phyloP scores from a whole-genome alignment of 768 basidiomycete genomes.

The Auricularia sp. region DNA sequence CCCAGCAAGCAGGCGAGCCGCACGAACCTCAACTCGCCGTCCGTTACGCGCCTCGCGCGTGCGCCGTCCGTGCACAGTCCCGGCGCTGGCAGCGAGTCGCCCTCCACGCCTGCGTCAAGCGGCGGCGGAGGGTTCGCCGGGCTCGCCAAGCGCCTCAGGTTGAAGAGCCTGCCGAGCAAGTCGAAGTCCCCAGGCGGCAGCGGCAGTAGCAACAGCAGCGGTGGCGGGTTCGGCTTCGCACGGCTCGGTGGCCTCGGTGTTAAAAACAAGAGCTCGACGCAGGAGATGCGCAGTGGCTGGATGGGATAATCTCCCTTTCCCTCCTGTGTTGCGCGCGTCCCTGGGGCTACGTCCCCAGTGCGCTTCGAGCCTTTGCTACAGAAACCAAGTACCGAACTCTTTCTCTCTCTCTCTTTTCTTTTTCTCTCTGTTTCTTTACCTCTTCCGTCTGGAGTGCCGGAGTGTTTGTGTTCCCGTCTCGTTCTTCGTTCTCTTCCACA shows the following conservation, averaged over 20 bases:
- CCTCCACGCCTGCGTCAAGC: neutral
- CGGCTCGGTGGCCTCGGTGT: neutral
- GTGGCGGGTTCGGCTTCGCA: neutral
- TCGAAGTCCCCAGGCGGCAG: neutral
- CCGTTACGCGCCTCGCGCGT: neutral
- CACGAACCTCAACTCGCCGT: neutral
- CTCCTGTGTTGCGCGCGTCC: neutral
- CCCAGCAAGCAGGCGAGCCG: neutral
- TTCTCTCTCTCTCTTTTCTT: too few relatives aligned
- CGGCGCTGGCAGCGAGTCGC: neutral
- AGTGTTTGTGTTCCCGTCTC: too few relatives aligned
- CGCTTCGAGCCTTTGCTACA: too few relatives aligned
- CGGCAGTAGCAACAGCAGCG: too few relatives aligned
- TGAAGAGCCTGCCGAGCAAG: neutral
- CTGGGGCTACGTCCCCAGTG: neutral
- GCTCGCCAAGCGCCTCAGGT: neutral
- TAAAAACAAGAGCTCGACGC: neutral
- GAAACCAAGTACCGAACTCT: too few relatives aligned
- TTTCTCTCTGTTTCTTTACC: too few relatives aligned
- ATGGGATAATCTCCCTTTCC: neutral
- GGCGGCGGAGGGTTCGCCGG: neutral
- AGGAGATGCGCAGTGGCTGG: neutral
- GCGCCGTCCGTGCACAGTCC: neutral
- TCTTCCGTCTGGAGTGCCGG: too few relatives aligned
- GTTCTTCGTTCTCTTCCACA: too few relatives aligned